Conservation (phyloP, 305 asterid genomes). For the Fraxinus nigra region DNA sequence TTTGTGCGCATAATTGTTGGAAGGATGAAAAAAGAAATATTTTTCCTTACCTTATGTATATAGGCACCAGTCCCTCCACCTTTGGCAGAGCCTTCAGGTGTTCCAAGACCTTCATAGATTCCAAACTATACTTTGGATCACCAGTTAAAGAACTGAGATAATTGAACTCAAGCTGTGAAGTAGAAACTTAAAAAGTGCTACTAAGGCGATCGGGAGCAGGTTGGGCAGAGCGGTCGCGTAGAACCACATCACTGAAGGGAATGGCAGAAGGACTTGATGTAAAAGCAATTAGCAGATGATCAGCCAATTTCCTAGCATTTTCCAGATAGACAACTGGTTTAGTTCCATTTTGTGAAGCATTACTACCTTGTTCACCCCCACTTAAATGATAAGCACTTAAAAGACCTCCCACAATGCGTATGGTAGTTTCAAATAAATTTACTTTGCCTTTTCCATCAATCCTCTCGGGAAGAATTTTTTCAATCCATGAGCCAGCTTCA, state of each 20-base stretch:
- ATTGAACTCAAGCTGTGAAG: slow-evolving; percentile 91
- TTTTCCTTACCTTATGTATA: slow-evolving; percentile 61
- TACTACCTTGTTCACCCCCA: slow-evolving; percentile 55
- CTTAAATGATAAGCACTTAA: slow-evolving; percentile 94
- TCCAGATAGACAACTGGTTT: slow-evolving; percentile 76
- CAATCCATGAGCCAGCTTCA: slow-evolving; percentile 94
- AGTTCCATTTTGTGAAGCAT: slow-evolving; percentile 54
- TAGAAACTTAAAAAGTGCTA: slow-evolving; percentile 91
- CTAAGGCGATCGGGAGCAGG: slow-evolving; percentile 88
- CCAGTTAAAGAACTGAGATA: slow-evolving; percentile 81
- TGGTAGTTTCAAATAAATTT: slow-evolving; percentile 90
- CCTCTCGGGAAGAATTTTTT: slow-evolving; percentile 64
- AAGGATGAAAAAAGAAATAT: background rate
- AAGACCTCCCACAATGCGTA: slow-evolving; percentile 90
- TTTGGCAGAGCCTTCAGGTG: slow-evolving; percentile 68
- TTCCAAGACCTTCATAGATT: slow-evolving; percentile 92
- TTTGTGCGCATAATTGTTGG: background rate
- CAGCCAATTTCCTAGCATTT: slow-evolving; percentile 86
- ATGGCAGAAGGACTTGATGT: slow-evolving; percentile 73
- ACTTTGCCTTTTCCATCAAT: slow-evolving; percentile 72
- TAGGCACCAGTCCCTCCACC: slow-evolving; percentile 87
- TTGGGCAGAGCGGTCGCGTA: slow-evolving; percentile 66
- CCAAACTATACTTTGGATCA: slow-evolving; percentile 68
- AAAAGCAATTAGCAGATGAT: slow-evolving; percentile 77
- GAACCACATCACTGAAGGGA: slow-evolving; percentile 81